These are phyloP conservation scores for Penicillium lagena DNA, from an alignment of 495 filamentous ascomycete species.

Conservation along the genomic window DNA sequence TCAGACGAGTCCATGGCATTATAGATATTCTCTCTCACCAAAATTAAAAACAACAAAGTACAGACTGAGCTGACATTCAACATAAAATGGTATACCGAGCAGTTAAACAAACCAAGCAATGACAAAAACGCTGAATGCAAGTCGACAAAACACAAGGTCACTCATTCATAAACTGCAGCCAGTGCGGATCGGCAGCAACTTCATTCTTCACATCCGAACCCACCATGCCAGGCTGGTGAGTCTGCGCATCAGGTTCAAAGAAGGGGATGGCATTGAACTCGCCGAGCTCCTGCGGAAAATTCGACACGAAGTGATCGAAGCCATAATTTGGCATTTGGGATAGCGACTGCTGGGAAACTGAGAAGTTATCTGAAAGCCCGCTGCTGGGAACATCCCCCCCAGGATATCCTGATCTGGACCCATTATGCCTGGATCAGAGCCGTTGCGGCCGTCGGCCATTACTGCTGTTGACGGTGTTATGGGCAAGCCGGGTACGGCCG, in stretches of 20 bases:
- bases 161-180: constrained; percentile 35
- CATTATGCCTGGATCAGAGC: constrained; percentile 5
- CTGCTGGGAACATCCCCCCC: constrained; percentile 15
- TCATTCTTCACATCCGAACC: constrained; percentile 21
- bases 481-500: constrained; percentile 5
- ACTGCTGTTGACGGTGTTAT: constrained; percentile 10
- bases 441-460: constrained; percentile 7
- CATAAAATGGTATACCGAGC: not conserved
- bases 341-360: constrained; percentile 23
- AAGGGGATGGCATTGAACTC: constrained; percentile 43
- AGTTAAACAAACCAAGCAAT: not conserved
- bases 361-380: constrained; percentile 24
- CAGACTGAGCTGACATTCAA: not conserved
- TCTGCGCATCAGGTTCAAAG: constrained; percentile 36
- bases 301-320: constrained; percentile 41
- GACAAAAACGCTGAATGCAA: not conserved
- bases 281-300: constrained; percentile 40
- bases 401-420: constrained; percentile 11
- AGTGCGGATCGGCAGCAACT: constrained; percentile 21
- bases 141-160: not conserved
- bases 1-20: not conserved
- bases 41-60: too few relatives aligned
- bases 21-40: not conserved
- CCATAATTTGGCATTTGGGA: constrained; percentile 34
- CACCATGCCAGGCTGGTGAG: constrained; percentile 9